Conservation (phyloP, 805 yeast genomes). For the Maudiozyma saulgeensis region DNA sequence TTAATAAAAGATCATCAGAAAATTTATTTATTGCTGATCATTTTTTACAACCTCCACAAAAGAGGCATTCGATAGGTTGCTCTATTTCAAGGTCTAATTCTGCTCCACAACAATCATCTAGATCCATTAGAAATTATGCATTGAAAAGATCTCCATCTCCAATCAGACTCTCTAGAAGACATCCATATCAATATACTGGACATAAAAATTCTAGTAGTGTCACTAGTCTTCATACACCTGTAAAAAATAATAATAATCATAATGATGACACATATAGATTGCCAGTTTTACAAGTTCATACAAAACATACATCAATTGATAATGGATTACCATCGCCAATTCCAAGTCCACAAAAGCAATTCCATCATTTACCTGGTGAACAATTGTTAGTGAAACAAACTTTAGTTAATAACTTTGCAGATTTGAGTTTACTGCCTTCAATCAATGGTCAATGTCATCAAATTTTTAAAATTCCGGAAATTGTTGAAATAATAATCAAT, state of each 20-base stretch:
- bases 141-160: conserved; percentile 3
- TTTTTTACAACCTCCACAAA: conserved; percentile 1
- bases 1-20: conserved; percentile 7
- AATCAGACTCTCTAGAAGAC: conserved; percentile 1
- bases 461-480: conserved; percentile 71
- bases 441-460: conserved; percentile 16
- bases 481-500: conserved; percentile 48
- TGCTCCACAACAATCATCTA: not conserved
- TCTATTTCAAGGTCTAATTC: not conserved
- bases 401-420: conserved; percentile 4
- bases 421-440: conserved; percentile 3
- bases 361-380: not conserved
- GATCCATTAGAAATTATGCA: not conserved
- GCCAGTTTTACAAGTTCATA: not conserved
- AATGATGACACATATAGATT: not conserved
- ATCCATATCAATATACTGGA: conserved; percentile 3
- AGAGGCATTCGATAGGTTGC: not conserved
- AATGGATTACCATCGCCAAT: conserved; percentile 6
- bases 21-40: not conserved
- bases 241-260: not conserved
- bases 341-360: conserved; percentile 3
- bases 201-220: not conserved
- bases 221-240: not conserved
- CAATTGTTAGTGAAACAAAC: not conserved
- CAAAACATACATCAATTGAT: conserved; percentile 1